Conservation (phyloP, 139 green algal genomes). For the Mesostigma viride region DNA sequence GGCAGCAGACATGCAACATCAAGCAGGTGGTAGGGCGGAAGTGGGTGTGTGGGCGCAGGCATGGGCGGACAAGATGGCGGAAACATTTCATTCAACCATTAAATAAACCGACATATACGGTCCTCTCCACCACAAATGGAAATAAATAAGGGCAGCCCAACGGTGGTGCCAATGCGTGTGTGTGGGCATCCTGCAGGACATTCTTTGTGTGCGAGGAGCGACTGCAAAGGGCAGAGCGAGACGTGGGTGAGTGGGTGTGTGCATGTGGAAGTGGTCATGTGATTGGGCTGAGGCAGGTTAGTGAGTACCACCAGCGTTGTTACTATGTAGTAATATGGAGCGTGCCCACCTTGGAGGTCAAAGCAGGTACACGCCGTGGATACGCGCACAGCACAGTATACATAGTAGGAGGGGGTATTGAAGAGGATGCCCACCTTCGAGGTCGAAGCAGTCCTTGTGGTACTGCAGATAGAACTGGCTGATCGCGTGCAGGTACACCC, state of each 20-base stretch:
- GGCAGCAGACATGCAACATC: not conserved
- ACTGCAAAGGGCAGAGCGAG: too few relatives aligned
- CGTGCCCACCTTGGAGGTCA: not conserved
- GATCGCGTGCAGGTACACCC: conserved; percentile 17
- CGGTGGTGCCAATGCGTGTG: too few relatives aligned
- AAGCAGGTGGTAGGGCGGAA: not conserved
- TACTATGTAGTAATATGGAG: not conserved
- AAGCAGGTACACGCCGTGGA: not conserved
- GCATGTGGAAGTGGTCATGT: not conserved
- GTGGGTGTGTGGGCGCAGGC: too few relatives aligned
- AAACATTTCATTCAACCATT: too few relatives aligned
- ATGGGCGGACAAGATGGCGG: too few relatives aligned
- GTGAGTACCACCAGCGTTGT: not conserved
- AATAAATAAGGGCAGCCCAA: too few relatives aligned
- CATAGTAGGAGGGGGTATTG: not conserved
- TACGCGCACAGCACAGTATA: not conserved
- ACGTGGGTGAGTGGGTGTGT: too few relatives aligned
- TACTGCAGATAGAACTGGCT: conserved; percentile 36
- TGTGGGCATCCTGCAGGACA: too few relatives aligned
- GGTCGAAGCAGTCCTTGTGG: conserved; percentile 20
- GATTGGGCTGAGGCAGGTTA: not conserved
- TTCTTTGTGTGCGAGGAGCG: too few relatives aligned
- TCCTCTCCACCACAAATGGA: too few relatives aligned
- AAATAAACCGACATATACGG: too few relatives aligned
- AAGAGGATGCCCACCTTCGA: conserved; percentile 6